Evolutionary conservation across 2,329 filamentous ascomycete species (phyloP).

Genomic region (Onygena corvina): DNA sequence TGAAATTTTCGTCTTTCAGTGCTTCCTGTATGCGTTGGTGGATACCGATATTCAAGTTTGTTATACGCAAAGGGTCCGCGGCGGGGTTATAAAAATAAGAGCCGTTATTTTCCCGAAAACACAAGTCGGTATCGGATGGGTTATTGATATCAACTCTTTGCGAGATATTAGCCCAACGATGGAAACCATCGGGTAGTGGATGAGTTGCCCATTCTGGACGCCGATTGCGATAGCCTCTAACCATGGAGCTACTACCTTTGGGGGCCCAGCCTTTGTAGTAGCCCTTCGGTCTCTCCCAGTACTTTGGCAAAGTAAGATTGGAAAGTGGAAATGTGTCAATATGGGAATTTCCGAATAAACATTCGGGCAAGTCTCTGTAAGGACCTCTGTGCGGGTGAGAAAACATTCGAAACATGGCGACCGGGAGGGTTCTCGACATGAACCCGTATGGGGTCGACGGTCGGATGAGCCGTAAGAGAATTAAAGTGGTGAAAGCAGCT

Average conservation of each 20-base stretch:
- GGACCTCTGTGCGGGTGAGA: background rate
- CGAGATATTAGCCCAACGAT: conserved; percentile 17
- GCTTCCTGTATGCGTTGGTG: conserved; percentile 20
- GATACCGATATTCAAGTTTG: conserved; percentile 22
- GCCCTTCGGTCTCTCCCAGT: conserved; percentile 21
- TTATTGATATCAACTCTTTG: background rate
- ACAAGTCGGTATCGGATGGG: background rate
- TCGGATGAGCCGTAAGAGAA: conserved; percentile 18
- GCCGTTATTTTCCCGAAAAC: background rate
- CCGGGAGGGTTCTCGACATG: conserved; percentile 23
- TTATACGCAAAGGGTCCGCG: conserved; percentile 23
- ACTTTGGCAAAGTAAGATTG: conserved; percentile 18
- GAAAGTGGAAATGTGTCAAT: conserved; percentile 20
- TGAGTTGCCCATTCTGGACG: conserved; percentile 19
- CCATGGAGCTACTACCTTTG: conserved; percentile 11
- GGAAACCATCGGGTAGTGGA: conserved; percentile 21
- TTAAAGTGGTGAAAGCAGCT: conserved; percentile 9
- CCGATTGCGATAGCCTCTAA: conserved; percentile 10
- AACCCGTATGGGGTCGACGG: conserved; percentile 23
- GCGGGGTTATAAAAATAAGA: conserved; percentile 21
- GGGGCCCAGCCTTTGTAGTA: conserved; percentile 26
- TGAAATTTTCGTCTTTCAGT: conserved; percentile 18
- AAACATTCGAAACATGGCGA: conserved; percentile 20
- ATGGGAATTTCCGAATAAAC: conserved; percentile 8
- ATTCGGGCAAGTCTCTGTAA: background rate